Evolutionary conservation across 1,284 basidiomycete species (phyloP).

Genomic region (Puccinia coronata): DNA sequence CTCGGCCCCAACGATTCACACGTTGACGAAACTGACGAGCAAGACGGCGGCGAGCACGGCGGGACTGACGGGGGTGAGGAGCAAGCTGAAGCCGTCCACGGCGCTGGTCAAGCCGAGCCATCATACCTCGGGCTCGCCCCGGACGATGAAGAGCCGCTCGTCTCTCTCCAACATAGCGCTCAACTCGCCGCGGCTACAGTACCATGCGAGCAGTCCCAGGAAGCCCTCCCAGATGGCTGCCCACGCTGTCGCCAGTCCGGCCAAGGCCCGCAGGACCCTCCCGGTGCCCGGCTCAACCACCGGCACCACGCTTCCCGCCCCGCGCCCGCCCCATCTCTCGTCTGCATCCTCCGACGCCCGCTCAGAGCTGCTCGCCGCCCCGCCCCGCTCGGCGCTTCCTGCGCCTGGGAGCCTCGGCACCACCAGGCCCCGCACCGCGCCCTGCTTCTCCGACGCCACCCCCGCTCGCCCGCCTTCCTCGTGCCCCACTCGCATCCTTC

Average conservation of each 20-base stretch:
- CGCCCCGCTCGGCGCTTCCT: neutral
- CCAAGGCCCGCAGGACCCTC: neutral
- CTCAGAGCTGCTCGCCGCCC: neutral
- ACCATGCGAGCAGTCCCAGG: neutral
- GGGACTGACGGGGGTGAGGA: neutral
- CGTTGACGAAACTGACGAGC: neutral
- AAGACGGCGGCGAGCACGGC: neutral
- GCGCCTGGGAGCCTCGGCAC: neutral
- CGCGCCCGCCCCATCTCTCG: neutral
- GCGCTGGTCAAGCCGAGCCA: neutral
- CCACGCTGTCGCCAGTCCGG: neutral
- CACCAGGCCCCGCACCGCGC: neutral
- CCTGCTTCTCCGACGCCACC: neutral
- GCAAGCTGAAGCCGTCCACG: constrained; percentile 28
- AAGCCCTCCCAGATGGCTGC: neutral
- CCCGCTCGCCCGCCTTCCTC: neutral
- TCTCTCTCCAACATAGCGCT: constrained; percentile 6
- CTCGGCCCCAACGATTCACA: neutral
- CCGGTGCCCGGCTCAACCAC: neutral
- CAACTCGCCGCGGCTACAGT: neutral
- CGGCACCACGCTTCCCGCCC: neutral
- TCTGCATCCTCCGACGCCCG: neutral
- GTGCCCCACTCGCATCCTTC: neutral
- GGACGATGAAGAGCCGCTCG: constrained; percentile 24
- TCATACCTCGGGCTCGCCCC: constrained; percentile 1